Percentiles rank a stretch among this genome's conserved stretches.
Conservation (phyloP, 2,329 filamentous ascomycete genomes). For the Dryadomyces quercivorus region DNA sequence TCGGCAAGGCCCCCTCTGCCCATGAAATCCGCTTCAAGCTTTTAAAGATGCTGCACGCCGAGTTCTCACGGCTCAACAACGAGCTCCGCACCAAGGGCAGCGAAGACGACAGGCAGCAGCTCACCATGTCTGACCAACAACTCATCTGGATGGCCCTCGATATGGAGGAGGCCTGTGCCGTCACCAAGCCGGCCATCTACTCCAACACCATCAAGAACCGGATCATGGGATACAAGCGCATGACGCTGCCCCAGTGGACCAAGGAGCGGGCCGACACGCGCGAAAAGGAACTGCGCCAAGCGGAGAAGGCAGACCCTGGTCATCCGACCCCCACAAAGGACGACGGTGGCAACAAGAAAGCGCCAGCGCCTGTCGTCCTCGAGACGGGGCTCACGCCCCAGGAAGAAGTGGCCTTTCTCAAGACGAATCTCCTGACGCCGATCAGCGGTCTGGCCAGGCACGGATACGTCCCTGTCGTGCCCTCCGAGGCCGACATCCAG, state of each 20-base stretch:
- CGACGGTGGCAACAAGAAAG: background rate
- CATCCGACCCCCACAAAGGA: background rate
- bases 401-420: conserved; percentile 56
- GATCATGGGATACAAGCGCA: conserved; percentile 64
- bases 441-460: conserved; percentile 49
- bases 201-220: conserved; percentile 72
- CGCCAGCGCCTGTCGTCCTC: conserved; percentile 23
- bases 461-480: conserved; percentile 64
- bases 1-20: conserved; percentile 44
- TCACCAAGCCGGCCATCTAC: conserved; percentile 59
- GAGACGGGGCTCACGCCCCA: conserved; percentile 55
- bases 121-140: conserved; percentile 51
- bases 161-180: conserved; percentile 66
- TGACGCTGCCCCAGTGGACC: conserved; percentile 61
- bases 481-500: conserved; percentile 53
- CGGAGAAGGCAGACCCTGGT: background rate
- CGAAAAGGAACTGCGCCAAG: conserved; percentile 16
- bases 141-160: conserved; percentile 59
- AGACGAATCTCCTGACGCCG: conserved; percentile 47
- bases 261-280: conserved; percentile 32
- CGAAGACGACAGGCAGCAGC: conserved; percentile 32
- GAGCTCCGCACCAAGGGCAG: conserved; percentile 42
- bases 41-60: conserved; percentile 51
- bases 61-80: conserved; percentile 55
- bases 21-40: conserved; percentile 45